phyloP scores from a whole-genome alignment of 1,139 yeast species.

The Eremothecium cymbalariae region DNA sequence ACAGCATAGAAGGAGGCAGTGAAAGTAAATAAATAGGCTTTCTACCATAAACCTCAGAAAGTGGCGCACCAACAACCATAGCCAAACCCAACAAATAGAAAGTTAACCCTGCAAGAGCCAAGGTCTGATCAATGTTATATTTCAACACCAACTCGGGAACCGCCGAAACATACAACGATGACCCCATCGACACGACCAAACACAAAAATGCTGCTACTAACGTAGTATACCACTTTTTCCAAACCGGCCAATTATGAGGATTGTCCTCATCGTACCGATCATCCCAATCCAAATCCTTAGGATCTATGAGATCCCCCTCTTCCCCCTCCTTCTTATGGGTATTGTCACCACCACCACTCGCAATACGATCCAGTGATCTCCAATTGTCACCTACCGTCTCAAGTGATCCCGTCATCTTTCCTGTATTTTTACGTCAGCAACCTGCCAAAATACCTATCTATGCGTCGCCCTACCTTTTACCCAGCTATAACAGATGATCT shows the following conservation, averaged over 20 bases:
- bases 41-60: slow-evolving; percentile 69
- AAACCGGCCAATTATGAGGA: slow-evolving; percentile 57
- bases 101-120: slow-evolving; percentile 59
- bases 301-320: no score
- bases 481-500: no score
- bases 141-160: slow-evolving; percentile 42
- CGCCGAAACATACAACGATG: slow-evolving; percentile 60
- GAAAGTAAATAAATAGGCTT: slow-evolving; percentile 51
- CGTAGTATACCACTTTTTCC: slow-evolving; percentile 58
- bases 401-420: no score
- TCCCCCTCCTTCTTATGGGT: no score
- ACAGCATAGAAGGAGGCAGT: slow-evolving; percentile 61
- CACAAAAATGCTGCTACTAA: slow-evolving; percentile 56
- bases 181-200: slow-evolving; percentile 62
- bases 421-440: no score
- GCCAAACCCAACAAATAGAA: slow-evolving; percentile 66
- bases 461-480: no score
- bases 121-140: slow-evolving; percentile 48
- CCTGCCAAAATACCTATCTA: no score
- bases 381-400: no score
- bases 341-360: no score
- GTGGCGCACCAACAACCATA: slow-evolving; percentile 69
- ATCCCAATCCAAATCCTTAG: slow-evolving; percentile 52
- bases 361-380: no score
- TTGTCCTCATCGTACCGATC: slow-evolving; percentile 49